Base-by-base conservation (phyloP, 495 filamentous ascomycete genomes). In the Neurospora sp. region DNA sequence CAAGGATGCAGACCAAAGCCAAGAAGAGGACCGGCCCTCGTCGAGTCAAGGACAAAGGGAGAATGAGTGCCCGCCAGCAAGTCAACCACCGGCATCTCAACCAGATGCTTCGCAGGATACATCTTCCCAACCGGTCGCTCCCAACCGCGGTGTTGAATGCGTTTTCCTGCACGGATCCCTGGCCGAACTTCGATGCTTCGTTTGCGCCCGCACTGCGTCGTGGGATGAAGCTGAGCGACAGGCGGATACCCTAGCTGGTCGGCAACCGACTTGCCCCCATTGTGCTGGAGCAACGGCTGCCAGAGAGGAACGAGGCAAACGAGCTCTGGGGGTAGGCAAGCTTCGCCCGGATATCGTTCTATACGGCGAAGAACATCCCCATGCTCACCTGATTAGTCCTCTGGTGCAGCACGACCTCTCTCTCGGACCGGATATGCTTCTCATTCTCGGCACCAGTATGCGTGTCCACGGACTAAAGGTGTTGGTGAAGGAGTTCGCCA, bases 281-380 rank as follows among this genome's bases (percentile, higher is more conserved):
- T 92, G 90, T 74, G 83, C 80, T 1, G 83, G 83, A 4, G 84
- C 86, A 35, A 88, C 88, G 39, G 84, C 85, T 9, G 84, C 85
- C 18, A 83, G 90, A 0, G 83, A 86, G 70, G 87, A 88, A 72
- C 84, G 81, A 68, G 90, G 90, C 35, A 90, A 91, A 76, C 83
- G 90, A 18, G 88, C 87, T 0, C 83, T 90, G 2, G 87, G 87
- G 6, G 82, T 92, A 12, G 90, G 90, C 70, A 85, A 86, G 68
- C 80, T 88, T 6, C 81, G 90, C n/a, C 90, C 90, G 0, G 89
- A 92, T 73, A 89, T 92, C 70, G 90, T 92, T 0, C 79, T 92
- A 0, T 92, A 92, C 74, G 89, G 89, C 6, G 90, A 92, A 73
- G 90, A 91, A 46, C 90, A 92, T 71, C 90, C 90, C 0, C 82